These are phyloP conservation scores for Euphrasia arctica DNA, from an alignment of 305 asterid species.

Conservation along the genomic window DNA sequence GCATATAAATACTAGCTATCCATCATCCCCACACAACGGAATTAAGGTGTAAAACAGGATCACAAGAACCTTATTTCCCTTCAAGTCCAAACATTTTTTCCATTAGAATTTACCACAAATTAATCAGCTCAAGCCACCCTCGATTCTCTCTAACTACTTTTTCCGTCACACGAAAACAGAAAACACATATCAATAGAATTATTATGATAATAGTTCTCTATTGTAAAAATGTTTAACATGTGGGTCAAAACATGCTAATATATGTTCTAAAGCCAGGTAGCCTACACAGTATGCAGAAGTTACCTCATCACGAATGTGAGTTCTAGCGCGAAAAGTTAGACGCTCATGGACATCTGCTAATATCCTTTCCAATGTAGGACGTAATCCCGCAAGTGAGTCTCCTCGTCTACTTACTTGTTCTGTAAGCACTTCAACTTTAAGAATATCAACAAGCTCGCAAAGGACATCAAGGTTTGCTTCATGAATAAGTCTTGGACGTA, in stretches of 20 bases:
- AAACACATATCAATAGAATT: not conserved
- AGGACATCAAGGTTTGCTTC: constrained; percentile 96
- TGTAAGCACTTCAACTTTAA: constrained; percentile 92
- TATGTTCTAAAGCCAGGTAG: constrained; percentile 2
- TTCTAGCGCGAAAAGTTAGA: constrained; percentile 93
- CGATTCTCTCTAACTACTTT: not conserved
- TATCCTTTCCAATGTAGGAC: constrained; percentile 89
- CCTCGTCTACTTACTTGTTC: constrained; percentile 86
- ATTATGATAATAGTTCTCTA: not conserved
- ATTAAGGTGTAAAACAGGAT: constrained; percentile 10
- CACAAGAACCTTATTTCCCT: not conserved
- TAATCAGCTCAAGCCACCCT: not conserved
- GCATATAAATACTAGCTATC: not conserved
- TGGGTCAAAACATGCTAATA: constrained; percentile 10
- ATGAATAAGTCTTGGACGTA: constrained; percentile 93
- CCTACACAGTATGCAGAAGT: constrained; percentile 23
- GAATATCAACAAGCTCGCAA: constrained; percentile 94
- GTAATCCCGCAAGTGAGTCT: constrained; percentile 83
- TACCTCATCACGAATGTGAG: constrained; percentile 97
- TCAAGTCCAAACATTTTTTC: not conserved
- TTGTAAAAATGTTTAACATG: not conserved
- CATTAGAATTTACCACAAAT: not conserved
- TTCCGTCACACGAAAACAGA: not conserved
- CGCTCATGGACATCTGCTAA: constrained; percentile 98
- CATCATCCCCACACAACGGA: constrained; percentile 11